Evolutionary conservation across 2,329 filamentous ascomycete species (phyloP).

Genomic region (Pseudocercospora vitis): DNA sequence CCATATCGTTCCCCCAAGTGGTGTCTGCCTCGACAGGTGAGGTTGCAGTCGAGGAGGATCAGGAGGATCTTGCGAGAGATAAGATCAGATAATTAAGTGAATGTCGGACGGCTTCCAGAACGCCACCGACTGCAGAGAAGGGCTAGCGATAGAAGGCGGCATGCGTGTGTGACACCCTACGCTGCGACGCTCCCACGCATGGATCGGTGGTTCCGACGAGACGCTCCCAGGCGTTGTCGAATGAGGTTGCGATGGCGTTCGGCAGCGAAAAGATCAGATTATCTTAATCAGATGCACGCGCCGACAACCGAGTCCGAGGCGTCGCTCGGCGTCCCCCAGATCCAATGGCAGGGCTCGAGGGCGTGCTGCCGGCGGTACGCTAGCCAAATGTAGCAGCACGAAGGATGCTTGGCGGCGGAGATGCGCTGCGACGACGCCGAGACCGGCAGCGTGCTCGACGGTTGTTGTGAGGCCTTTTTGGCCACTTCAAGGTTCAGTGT

Average conservation of each 20-base stretch:
- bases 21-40: background rate
- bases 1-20: constrained; percentile 6
- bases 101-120: background rate
- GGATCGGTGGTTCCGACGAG: background rate
- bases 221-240: background rate
- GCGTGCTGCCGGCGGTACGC: background rate
- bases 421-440: background rate
- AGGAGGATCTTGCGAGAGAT: constrained; percentile 14
- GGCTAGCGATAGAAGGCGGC: background rate
- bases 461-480: too few species aligned
- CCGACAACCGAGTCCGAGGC: background rate
- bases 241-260: constrained; percentile 4
- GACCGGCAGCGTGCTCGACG: background rate
- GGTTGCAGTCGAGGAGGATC: background rate
- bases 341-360: background rate
- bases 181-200: constrained; percentile 6
- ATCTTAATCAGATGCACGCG: constrained; percentile 6
- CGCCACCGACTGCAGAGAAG: background rate
- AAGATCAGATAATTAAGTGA: constrained; percentile 8
- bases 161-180: constrained; percentile 6
- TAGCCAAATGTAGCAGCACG: constrained; percentile 2
- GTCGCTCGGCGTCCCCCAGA: background rate
- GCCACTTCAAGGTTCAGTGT: too few species aligned
- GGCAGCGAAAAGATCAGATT: constrained; percentile 6
- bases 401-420: constrained; percentile 1